Evolutionary conservation across 768 basidiomycete genomes (phyloP).

Genomic region (Candolleomyces aberdarensis): DNA sequence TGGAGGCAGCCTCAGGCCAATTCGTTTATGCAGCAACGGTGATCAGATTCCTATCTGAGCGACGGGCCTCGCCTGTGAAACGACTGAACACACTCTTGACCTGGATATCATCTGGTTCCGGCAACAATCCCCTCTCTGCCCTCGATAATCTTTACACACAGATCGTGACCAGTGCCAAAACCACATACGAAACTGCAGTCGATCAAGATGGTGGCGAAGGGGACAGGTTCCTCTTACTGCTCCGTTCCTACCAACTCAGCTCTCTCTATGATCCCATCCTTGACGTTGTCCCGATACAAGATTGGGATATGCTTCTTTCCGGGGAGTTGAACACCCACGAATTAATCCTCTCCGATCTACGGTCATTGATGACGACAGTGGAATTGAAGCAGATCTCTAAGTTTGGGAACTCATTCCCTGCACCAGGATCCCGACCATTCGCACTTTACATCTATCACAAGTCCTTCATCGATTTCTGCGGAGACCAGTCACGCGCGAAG

Average conservation of each 20-base stretch:
- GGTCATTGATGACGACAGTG: no score
- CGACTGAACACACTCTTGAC: neutral
- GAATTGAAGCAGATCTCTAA: no score
- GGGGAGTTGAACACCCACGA: no score
- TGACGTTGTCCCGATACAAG: no score
- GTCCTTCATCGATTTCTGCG: no score
- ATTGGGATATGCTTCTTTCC: no score
- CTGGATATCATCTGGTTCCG: neutral
- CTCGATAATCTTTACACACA: conserved; percentile 7
- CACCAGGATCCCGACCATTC: no score
- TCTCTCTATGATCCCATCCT: no score
- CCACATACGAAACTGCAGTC: neutral
- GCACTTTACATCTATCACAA: no score
- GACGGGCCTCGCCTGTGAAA: neutral
- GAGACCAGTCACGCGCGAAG: no score
- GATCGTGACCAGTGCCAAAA: conserved; percentile 1
- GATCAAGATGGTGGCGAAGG: neutral
- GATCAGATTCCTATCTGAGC: conserved; percentile 14
- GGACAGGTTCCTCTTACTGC: neutral
- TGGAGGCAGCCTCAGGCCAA: conserved; percentile 10
- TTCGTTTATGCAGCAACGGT: conserved; percentile 14
- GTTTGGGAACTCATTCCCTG: no score
- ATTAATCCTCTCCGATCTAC: no score
- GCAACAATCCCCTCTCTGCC: neutral
- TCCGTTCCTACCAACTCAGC: neutral